Conservation (phyloP, 192 early-diverging fungal genomes). For the Entomortierella chlamydospora region DNA sequence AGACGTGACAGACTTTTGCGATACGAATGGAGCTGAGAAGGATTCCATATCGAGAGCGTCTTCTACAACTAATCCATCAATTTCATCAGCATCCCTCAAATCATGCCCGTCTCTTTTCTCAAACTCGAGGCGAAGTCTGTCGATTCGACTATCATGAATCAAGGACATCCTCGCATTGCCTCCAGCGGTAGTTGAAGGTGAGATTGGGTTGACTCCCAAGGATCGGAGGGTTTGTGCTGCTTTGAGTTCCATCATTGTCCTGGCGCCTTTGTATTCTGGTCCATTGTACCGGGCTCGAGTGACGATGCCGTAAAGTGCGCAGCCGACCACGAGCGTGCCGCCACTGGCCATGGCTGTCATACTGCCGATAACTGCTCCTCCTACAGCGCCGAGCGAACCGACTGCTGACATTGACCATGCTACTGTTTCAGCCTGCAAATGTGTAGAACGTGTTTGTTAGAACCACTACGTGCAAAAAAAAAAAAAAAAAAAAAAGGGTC, state of each 20-base stretch:
- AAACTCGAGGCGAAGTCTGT: constrained; percentile 38
- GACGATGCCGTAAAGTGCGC: constrained; percentile 48
- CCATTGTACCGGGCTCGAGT: constrained; percentile 44
- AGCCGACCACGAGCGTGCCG: constrained; percentile 50
- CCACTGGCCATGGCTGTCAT: constrained; percentile 57
- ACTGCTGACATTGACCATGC: constrained; percentile 60
- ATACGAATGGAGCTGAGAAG: constrained; percentile 28
- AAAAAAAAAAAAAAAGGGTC: constrained; percentile 13
- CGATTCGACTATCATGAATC: constrained; percentile 21
- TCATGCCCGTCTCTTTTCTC: constrained; percentile 39
- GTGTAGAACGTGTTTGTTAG: neutral
- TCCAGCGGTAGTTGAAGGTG: neutral
- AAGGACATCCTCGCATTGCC: neutral
- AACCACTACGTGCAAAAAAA: neutral
- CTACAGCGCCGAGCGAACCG: constrained; percentile 57
- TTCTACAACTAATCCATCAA: constrained; percentile 37
- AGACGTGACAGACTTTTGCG: neutral
- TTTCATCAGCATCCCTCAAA: constrained; percentile 40
- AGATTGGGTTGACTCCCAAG: constrained; percentile 21
- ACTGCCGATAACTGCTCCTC: constrained; percentile 57
- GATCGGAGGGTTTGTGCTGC: constrained; percentile 25
- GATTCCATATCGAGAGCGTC: constrained; percentile 15
- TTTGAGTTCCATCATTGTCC: constrained; percentile 39
- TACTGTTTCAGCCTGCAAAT: constrained; percentile 45
- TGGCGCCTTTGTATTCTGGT: constrained; percentile 46